Percentiles rank a stretch among this genome's conserved stretches.
phyloP scores from a whole-genome alignment of 2,329 filamentous ascomycete genomes.

The Thelonectria blattea region DNA sequence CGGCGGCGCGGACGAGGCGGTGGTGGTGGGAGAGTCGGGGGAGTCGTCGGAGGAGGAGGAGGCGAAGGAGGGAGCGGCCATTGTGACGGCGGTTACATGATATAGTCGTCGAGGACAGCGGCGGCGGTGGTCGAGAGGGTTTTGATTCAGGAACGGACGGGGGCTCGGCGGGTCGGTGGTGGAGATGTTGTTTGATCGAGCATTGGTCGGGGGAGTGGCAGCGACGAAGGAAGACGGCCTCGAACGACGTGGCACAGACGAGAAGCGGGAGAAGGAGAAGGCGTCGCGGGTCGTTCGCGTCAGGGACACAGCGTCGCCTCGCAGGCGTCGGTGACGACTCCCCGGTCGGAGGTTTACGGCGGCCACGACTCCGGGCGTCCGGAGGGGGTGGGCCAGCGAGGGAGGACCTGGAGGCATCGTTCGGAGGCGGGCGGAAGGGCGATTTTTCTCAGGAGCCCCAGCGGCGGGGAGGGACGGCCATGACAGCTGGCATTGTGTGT shows the following conservation, averaged over 20 bases:
- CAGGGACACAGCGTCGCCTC: background rate
- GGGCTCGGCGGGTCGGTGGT: slow-evolving; percentile 8
- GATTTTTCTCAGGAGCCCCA: background rate
- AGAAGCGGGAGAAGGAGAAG: background rate
- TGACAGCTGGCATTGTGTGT: background rate
- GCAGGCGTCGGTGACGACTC: background rate
- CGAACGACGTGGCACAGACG: background rate
- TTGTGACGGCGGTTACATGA: slow-evolving; percentile 12
- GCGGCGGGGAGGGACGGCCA: background rate
- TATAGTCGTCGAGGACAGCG: background rate
- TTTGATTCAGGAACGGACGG: background rate
- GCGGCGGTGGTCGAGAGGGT: background rate
- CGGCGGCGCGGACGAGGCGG: background rate
- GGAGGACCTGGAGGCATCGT: background rate
- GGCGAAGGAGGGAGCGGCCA: slow-evolving; percentile 3
- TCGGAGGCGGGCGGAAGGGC: background rate
- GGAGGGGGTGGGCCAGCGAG: background rate
- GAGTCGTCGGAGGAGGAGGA: background rate
- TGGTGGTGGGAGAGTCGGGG: too few relatives aligned
- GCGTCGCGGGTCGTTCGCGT: background rate
- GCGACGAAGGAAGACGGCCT: background rate
- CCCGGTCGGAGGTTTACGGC: background rate
- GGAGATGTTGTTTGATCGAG: slow-evolving; percentile 9
- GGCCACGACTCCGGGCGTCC: background rate
- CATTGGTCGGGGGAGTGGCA: background rate